Conservation (phyloP, 148 eudicot species). For the Tetragonia tetragonoides region DNA sequence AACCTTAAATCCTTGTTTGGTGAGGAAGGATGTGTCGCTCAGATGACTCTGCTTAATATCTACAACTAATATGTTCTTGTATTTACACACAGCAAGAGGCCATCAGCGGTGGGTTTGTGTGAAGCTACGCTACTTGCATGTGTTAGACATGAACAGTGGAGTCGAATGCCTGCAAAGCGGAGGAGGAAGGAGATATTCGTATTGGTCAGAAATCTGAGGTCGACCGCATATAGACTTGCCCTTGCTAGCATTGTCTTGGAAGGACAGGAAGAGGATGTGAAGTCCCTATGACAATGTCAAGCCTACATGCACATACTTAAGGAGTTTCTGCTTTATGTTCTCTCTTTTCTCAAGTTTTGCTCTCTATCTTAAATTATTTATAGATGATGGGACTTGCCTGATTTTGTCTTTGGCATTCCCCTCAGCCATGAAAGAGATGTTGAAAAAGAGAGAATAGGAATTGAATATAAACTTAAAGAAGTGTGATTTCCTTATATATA, state of each 20-base stretch:
- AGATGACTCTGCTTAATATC: not conserved
- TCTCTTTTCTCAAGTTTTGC: too few relatives aligned
- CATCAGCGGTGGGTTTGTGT: conserved; percentile 58
- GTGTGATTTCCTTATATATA: too few relatives aligned
- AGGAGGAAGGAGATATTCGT: conserved; percentile 77
- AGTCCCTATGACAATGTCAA: conserved; percentile 35
- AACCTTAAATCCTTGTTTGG: conserved; percentile 7
- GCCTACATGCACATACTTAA: not conserved
- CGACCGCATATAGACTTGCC: conserved; percentile 82
- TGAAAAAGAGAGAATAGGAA: too few relatives aligned
- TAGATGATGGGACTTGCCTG: too few relatives aligned
- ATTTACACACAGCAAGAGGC: conserved; percentile 64
- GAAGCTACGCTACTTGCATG: conserved; percentile 69
- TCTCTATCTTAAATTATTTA: too few relatives aligned
- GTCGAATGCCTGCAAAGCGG: conserved; percentile 43
- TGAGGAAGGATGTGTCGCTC: not conserved
- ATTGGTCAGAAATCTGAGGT: conserved; percentile 80
- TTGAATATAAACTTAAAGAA: too few relatives aligned
- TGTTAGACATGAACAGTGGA: conserved; percentile 81
- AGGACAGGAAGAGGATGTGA: conserved; percentile 57
- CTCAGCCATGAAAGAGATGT: too few relatives aligned
- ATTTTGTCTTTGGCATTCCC: too few relatives aligned
- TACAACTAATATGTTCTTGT: not conserved
- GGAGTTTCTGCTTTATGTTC: not conserved
- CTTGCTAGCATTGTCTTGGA: conserved; percentile 73